A percentile compares a stretch with the other conserved stretches of the same genome.
These are phyloP conservation scores for Fusarium musae DNA, from an alignment of 2,329 filamentous ascomycete genomes.

Conservation along the genomic window DNA sequence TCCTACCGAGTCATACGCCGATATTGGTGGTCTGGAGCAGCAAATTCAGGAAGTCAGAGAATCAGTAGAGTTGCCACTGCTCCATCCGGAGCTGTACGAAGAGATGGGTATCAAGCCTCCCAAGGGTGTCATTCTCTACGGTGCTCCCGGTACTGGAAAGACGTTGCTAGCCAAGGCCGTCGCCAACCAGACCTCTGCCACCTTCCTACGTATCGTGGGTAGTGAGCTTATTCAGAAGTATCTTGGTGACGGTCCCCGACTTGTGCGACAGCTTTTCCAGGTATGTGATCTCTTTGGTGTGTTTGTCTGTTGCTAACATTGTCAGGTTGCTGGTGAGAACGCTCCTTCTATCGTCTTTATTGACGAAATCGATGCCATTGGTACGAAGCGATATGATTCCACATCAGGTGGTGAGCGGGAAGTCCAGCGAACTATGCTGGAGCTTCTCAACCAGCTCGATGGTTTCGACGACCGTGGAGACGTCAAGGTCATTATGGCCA, in stretches of 20 bases:
- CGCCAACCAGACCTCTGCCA: slow-evolving; percentile 98
- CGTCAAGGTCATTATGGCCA: slow-evolving; percentile 99
- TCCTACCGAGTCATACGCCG: slow-evolving; percentile 96
- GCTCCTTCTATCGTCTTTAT: slow-evolving; percentile 98
- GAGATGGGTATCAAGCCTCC: slow-evolving; percentile 99
- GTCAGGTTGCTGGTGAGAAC: slow-evolving; percentile 89
- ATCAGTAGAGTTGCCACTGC: slow-evolving; percentile 92
- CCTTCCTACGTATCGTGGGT: slow-evolving; percentile 96
- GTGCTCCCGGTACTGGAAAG: slow-evolving; percentile 96
- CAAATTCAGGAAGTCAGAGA: slow-evolving; percentile 99
- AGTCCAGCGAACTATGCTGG: slow-evolving; percentile 98
- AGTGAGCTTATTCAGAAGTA: slow-evolving; percentile 99
- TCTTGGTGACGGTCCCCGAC: slow-evolving; percentile 90
- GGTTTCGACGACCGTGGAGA: slow-evolving; percentile 99
- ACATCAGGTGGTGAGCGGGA: slow-evolving; percentile 97
- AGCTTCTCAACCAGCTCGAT: slow-evolving; percentile 97
- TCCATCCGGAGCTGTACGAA: slow-evolving; percentile 97
- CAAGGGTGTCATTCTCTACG: slow-evolving; percentile 99
- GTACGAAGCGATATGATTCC: slow-evolving; percentile 98
- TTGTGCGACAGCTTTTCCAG: slow-evolving; percentile 96
- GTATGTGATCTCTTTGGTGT: slow-evolving; percentile 52
- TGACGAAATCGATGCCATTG: slow-evolving; percentile 98
- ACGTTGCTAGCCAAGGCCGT: slow-evolving; percentile 96
- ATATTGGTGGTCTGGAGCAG: slow-evolving; percentile 93
- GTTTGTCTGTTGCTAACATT: slow-evolving; percentile 7